Conservation (phyloP, 768 basidiomycete species). For the Suillus decipiens region DNA sequence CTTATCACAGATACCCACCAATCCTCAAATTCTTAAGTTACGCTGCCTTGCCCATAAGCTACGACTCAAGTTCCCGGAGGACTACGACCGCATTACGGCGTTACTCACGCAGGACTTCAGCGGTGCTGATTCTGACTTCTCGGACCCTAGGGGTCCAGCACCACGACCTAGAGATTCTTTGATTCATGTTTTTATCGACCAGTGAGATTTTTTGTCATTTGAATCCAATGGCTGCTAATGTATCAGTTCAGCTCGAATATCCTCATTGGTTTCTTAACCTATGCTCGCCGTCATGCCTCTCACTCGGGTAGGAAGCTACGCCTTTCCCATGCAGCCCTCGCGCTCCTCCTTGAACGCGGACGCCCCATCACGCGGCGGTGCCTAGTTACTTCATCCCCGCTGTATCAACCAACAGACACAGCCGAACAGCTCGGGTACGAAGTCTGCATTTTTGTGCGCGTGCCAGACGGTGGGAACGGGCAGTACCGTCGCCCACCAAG, state of each 20-base stretch:
- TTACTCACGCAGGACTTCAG: conserved; percentile 37
- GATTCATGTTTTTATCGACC: conserved; percentile 46
- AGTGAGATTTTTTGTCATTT: conserved; percentile 34
- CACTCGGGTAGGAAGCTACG: conserved; percentile 44
- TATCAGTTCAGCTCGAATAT: conserved; percentile 73
- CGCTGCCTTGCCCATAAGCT: conserved; percentile 58
- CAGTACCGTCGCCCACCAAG: conserved; percentile 46
- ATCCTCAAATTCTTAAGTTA: conserved; percentile 50
- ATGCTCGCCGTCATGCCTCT: conserved; percentile 56
- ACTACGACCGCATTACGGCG: conserved; percentile 37
- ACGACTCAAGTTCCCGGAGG: conserved; percentile 56
- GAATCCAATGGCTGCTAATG: not conserved
- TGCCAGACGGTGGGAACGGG: conserved; percentile 67
- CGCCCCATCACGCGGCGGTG: conserved; percentile 73
- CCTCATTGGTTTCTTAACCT: conserved; percentile 76
- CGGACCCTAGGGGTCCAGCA: conserved; percentile 36
- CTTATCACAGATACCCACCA: conserved; percentile 41
- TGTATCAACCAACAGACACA: conserved; percentile 79
- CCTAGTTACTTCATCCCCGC: conserved; percentile 77
- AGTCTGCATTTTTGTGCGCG: conserved; percentile 66
- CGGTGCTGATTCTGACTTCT: conserved; percentile 36
- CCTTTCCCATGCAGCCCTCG: conserved; percentile 76
- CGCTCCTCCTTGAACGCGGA: conserved; percentile 80
- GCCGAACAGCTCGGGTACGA: conserved; percentile 77
- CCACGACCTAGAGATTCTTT: conserved; percentile 32